A percentile compares a stretch with the other conserved stretches of the same genome.
Conservation (phyloP, 2,329 filamentous ascomycete genomes). For the Aspergillus udagawae region DNA sequence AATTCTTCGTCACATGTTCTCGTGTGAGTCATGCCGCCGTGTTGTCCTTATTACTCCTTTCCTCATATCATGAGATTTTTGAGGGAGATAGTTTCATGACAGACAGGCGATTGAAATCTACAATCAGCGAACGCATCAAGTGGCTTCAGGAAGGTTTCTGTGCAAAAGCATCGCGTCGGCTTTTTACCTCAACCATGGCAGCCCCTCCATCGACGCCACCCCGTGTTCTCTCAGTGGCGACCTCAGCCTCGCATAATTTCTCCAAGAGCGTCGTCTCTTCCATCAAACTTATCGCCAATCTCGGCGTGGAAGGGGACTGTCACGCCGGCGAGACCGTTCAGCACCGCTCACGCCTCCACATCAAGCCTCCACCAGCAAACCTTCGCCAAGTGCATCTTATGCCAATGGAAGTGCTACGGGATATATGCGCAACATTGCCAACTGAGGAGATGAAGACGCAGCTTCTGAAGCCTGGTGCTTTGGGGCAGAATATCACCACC, state of each 20-base stretch:
- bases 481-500: conserved; percentile 13
- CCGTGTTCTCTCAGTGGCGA: conserved; percentile 4
- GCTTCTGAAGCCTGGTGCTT: background rate
- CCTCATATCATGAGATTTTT: too few species aligned
- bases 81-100: too few species aligned
- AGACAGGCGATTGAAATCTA: too few species aligned
- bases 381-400: conserved; percentile 12
- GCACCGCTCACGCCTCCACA: conserved; percentile 5
- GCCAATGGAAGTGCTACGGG: conserved; percentile 2
- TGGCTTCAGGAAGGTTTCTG: too few species aligned
- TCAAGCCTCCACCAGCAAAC: conserved; percentile 4
- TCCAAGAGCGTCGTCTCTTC: conserved; percentile 3
- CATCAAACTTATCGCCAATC: conserved; percentile 4
- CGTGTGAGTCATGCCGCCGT: background rate
- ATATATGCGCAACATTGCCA: background rate
- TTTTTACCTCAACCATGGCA: background rate
- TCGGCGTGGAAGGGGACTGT: conserved; percentile 11
- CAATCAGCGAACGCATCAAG: too few species aligned
- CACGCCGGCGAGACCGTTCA: conserved; percentile 10
- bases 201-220: background rate
- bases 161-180: too few species aligned
- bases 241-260: conserved; percentile 3
- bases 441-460: background rate
- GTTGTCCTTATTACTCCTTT: background rate
- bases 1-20: background rate